These are phyloP conservation scores for Trichosporon ovoides DNA, from an alignment of 1,284 basidiomycete genomes.

Conservation along the genomic window DNA sequence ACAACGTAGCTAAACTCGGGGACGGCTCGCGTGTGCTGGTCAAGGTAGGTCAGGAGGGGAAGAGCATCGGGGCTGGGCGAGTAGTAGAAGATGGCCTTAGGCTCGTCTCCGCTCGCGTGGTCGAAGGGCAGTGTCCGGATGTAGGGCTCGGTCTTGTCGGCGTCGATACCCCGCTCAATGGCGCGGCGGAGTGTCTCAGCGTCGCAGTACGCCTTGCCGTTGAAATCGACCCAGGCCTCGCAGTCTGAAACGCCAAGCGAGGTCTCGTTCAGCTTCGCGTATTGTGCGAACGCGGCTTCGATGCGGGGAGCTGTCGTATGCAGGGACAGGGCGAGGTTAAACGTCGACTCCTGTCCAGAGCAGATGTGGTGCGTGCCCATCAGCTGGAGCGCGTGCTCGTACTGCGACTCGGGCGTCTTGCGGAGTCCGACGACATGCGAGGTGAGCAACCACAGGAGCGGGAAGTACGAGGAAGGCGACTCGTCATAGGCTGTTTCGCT, in stretches of 20 bases:
- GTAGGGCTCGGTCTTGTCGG: constrained; percentile 44
- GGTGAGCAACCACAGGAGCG: constrained; percentile 61
- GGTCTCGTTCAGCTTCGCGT: constrained; percentile 54
- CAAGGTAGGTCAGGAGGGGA: constrained; percentile 62
- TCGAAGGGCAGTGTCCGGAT: constrained; percentile 59
- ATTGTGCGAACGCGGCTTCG: constrained; percentile 41
- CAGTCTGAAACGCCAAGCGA: constrained; percentile 57
- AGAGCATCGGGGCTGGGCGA: constrained; percentile 57
- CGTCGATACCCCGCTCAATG: constrained; percentile 54
- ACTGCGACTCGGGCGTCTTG: constrained; percentile 24
- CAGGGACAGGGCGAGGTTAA: constrained; percentile 45
- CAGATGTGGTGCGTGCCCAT: constrained; percentile 29
- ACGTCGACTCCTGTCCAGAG: constrained; percentile 46
- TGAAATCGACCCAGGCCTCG: constrained; percentile 83
- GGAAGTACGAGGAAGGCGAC: constrained; percentile 63
- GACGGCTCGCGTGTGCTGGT: constrained; percentile 51
- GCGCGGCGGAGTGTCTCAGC: constrained; percentile 59
- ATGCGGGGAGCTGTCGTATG: constrained; percentile 42
- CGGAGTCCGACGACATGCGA: constrained; percentile 42
- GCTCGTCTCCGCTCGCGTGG: constrained; percentile 57
- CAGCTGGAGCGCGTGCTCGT: constrained; percentile 27
- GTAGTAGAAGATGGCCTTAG: constrained; percentile 65
- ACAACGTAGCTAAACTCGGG: constrained; percentile 66
- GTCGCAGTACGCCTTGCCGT: constrained; percentile 68
- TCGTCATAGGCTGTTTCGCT: constrained; percentile 62